A percentile compares a stretch with the other conserved stretches of the same genome.
Evolutionary conservation across 805 yeast species (phyloP).

Genomic region (Kodamaea hsintzibuensis): DNA sequence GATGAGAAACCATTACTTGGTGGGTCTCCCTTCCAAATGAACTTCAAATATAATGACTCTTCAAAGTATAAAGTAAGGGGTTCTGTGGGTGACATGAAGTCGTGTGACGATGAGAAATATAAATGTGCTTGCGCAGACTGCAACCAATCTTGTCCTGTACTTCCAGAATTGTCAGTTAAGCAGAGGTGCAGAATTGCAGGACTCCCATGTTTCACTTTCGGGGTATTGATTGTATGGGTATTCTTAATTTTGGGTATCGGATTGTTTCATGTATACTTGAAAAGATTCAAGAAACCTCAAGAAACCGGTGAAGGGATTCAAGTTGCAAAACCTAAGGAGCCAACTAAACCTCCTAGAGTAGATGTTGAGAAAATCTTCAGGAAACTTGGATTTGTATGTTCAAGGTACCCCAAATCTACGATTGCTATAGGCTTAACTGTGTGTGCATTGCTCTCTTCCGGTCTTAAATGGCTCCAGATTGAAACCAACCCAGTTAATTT

Average conservation of each 20-base stretch:
- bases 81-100: slow-evolving; percentile 32
- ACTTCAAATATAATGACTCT: slow-evolving; percentile 51
- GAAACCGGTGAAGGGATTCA: background rate
- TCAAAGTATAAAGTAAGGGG: slow-evolving; percentile 1
- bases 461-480: slow-evolving; percentile 24
- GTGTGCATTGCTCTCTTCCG: slow-evolving; percentile 35
- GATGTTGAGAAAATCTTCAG: slow-evolving; percentile 40
- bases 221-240: slow-evolving; percentile 52
- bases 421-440: slow-evolving; percentile 28
- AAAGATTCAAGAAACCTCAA: slow-evolving; percentile 8
- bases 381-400: slow-evolving; percentile 57
- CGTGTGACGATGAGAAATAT: slow-evolving; percentile 67
- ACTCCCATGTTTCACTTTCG: slow-evolving; percentile 60
- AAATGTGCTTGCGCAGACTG: slow-evolving; percentile 93
- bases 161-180: slow-evolving; percentile 42
- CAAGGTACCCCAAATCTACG: slow-evolving; percentile 51
- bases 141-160: slow-evolving; percentile 70
- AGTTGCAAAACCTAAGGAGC: background rate
- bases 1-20: slow-evolving; percentile 93
- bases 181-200: slow-evolving; percentile 55
- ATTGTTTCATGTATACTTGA: slow-evolving; percentile 34
- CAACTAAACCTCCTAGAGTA: slow-evolving; percentile 2
- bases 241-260: slow-evolving; percentile 42
- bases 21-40: slow-evolving; percentile 94
- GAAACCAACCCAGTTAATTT: slow-evolving; percentile 80